Base-by-base conservation (phyloP, 352 stramenopile species). In the Phytophthora pseudosyringae region DNA sequence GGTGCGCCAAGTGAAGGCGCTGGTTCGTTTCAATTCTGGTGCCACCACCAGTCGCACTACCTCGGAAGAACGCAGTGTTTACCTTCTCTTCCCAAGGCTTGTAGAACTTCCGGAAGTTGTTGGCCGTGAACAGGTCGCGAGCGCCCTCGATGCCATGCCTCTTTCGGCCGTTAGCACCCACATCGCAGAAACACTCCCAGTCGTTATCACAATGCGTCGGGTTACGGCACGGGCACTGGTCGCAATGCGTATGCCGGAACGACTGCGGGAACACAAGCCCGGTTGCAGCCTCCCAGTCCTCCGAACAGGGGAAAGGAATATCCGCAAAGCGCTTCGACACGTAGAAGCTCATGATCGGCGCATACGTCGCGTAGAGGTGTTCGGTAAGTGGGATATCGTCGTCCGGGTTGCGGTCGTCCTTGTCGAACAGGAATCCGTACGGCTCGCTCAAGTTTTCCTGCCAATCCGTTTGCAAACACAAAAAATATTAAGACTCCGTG, bases 361-460 rank as follows among this genome's bases (percentile, higher is more conserved):
- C 97, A 69, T 99, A 99, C 29, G 86, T 94, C 38, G 80, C 53
- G 74, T 98, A 99, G 32, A 86, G 88, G 54, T 96, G 83, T 5
- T 88, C 67, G 43, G 83, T 84, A 38, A 99, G 84, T 38, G 97
- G 90, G 9, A 98, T 90, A 76, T 99, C 95, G 36, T 98, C 83
- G 11, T 89, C 71, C 29, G 93, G 91, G 68, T 99, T 92, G 32
- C 94, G 81, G 70, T 99, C 98, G 69, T 99, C 93, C 67, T 97
- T 97, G 69, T 99, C 91, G 71, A 98, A 99, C 41, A 99, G 93
- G 67, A 99, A 99, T 5, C 97, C 97, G 77, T 99, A 99, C 12
- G 98, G 97, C 75, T 99, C 97, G 4, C 74, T 87, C 33, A 97
- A 73, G 74, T 99, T 99, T 68, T 98, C 90, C 86, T 94, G 46